These are phyloP conservation scores for Colletotrichum acutatum DNA, from an alignment of 2,329 filamentous ascomycete species.

Conservation along the genomic window DNA sequence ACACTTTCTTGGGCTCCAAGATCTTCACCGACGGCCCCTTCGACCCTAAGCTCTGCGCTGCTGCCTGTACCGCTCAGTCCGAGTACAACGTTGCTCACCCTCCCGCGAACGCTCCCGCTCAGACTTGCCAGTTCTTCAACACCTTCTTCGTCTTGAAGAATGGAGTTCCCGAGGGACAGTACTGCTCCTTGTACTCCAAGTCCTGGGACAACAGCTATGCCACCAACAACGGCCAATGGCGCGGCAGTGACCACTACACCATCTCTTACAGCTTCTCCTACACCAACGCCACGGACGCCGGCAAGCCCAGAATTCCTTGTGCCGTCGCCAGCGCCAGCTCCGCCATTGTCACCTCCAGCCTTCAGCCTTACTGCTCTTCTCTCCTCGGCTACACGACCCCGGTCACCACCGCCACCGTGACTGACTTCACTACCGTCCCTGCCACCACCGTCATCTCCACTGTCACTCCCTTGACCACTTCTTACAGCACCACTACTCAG, in stretches of 20 bases:
- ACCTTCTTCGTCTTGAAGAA: neutral
- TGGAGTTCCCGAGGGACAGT: neutral
- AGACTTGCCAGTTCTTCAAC: neutral
- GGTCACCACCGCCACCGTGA: neutral
- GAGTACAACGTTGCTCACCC: neutral
- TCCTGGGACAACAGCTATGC: conserved; percentile 2
- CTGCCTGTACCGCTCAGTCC: neutral
- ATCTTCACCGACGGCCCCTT: neutral
- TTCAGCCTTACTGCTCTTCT: conserved; percentile 8
- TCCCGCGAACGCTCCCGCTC: neutral
- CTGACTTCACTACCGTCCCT: neutral
- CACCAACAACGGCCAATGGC: neutral
- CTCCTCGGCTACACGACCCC: neutral
- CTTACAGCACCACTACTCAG: neutral
- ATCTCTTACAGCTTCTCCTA: conserved; percentile 10
- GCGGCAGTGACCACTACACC: neutral
- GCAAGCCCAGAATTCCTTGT: neutral
- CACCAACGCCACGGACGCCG: neutral
- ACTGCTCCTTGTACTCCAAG: conserved; percentile 1
- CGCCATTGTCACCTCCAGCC: neutral
- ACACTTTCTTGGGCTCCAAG: conserved; percentile 12
- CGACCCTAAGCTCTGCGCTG: neutral
- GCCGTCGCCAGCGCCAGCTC: neutral
- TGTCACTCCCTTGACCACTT: neutral
- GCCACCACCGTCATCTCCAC: neutral